Percentiles rank a stretch among this genome's conserved stretches.
phyloP scores from a whole-genome alignment of 805 yeast genomes.

The Priceomyces melissophilus region DNA sequence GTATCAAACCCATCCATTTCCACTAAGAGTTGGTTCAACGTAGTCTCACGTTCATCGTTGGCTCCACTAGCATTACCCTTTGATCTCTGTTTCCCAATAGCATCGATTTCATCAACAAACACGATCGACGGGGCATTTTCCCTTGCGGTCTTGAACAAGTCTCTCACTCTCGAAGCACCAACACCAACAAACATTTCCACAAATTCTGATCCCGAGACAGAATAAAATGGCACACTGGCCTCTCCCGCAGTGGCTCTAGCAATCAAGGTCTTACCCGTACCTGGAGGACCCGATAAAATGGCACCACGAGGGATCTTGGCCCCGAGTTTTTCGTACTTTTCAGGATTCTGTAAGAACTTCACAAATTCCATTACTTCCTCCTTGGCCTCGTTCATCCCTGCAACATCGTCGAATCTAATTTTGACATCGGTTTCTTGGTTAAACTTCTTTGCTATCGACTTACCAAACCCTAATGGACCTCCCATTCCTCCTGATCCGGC shows the following conservation, averaged over 20 bases:
- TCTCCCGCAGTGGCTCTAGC: slow-evolving; percentile 99
- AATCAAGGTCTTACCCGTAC: slow-evolving; percentile 95
- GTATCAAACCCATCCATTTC: slow-evolving; percentile 98
- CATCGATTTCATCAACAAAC: slow-evolving; percentile 98
- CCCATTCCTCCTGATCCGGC: slow-evolving; percentile 75
- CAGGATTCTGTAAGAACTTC: slow-evolving; percentile 84
- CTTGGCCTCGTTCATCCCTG: slow-evolving; percentile 96
- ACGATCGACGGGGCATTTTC: slow-evolving; percentile 92
- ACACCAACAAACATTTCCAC: slow-evolving; percentile 99
- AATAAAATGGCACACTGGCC: slow-evolving; percentile 94
- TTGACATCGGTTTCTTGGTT: slow-evolving; percentile 90
- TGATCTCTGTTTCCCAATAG: slow-evolving; percentile 92
- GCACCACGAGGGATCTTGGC: slow-evolving; percentile 99
- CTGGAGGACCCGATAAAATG: slow-evolving; percentile 96
- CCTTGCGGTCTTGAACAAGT: slow-evolving; percentile 86
- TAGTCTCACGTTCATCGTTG: slow-evolving; percentile 95
- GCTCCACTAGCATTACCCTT: slow-evolving; percentile 75
- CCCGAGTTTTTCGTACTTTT: slow-evolving; percentile 86
- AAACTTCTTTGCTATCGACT: slow-evolving; percentile 85
- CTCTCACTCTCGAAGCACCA: slow-evolving; percentile 97
- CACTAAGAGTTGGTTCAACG: slow-evolving; percentile 90
- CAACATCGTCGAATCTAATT: slow-evolving; percentile 88
- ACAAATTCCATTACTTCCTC: slow-evolving; percentile 98
- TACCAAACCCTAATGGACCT: slow-evolving; percentile 80
- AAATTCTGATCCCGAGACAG: slow-evolving; percentile 96